Base-by-base conservation (phyloP, 1,139 yeast genomes). In the Petasospora fabianii region DNA sequence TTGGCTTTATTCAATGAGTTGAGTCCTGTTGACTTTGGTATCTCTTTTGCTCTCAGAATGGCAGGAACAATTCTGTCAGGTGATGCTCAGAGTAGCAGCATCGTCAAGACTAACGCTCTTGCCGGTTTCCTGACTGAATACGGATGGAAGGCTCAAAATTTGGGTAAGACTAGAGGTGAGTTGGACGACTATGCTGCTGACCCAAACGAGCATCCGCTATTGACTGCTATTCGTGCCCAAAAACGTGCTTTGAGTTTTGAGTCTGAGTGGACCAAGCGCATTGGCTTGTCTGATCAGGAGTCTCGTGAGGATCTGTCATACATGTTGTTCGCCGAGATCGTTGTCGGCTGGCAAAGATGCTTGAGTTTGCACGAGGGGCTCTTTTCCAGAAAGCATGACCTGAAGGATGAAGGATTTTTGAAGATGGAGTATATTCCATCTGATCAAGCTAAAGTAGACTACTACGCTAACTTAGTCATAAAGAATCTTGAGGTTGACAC, bases 401-500 rank as follows among this genome's bases (percentile, higher is more conserved):
- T 78, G n/a, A 56, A 55, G 1, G 69, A 69, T 36, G 83, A 95
- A 7, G 87, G 82, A 43, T 83, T 70, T 55, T 66, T 74, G 47
- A 72, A 69, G 44, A 92, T 92, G 98, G 95, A 86, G 51, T 94
- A 94, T 56, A 69, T 88, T 1, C 97, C 98, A 13, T 80, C 95
- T 37, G 82, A 84, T 61, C 80, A 77, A 50, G 69, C 69, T 32
- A 71, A 66, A 9, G 70, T 81, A n/a, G 73, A 77, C 43, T 73
- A 73, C 47, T 61, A 68, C 26, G 78, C 87, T 1, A 60, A 62
- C 5, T 47, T 60, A 5, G 77, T 77, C 0, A 66, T 71, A 8
- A 65, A 70, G 38, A 61, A 69, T n/a, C 69, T 87, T 51, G 82
- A 80, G 41, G 86, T 95, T 1, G 97, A 92, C 59, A 63, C 77